Evolutionary conservation across 306 rosid species (phyloP).

Genomic region (Vicia villosa): DNA sequence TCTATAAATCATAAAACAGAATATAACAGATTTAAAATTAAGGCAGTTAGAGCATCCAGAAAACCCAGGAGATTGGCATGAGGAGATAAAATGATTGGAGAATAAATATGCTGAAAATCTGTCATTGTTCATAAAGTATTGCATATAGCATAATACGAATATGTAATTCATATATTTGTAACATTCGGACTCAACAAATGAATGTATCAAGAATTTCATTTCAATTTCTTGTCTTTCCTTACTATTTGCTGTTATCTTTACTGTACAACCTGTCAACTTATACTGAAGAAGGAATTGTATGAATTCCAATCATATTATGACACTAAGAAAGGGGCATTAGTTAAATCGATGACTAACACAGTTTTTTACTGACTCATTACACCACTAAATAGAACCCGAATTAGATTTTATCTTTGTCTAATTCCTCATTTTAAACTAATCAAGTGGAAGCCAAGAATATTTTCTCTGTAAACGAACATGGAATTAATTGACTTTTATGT

Average conservation of each 20-base stretch:
- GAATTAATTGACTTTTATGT: constrained; percentile 5
- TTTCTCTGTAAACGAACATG: not conserved
- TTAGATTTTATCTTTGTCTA: not conserved
- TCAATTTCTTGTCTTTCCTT: not conserved
- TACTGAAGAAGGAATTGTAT: not conserved
- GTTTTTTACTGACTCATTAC: not conserved
- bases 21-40: not conserved
- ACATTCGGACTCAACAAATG: not conserved
- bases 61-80: not conserved
- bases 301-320: not conserved
- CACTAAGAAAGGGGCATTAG: not conserved
- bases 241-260: not conserved
- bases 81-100: not conserved
- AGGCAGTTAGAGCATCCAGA: not conserved
- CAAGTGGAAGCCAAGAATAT: not conserved
- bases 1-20: not conserved
- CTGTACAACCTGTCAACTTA: not conserved
- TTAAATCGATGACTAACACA: not conserved
- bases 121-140: not conserved
- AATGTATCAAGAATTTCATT: not conserved
- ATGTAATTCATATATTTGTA: not conserved
- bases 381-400: not conserved
- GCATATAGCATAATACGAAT: not conserved
- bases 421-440: not conserved
- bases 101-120: not conserved